A percentile compares a stretch with the other conserved stretches of the same genome.
Conservation (phyloP, 2,329 filamentous ascomycete species). For the Colletotrichum falcatum region DNA sequence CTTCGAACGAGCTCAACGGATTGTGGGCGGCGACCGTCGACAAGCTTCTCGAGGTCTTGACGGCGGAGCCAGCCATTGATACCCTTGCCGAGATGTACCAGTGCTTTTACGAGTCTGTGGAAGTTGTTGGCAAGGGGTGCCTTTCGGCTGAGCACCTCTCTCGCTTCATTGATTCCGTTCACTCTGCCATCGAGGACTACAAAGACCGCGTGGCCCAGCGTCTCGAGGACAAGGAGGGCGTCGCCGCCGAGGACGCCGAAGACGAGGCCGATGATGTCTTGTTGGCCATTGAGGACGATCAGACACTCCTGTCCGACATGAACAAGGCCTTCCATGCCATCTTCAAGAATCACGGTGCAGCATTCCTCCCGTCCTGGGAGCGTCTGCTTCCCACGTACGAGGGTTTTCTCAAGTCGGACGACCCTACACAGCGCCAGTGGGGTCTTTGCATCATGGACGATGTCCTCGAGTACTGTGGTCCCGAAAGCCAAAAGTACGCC, state of each 20-base stretch:
- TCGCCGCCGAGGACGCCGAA: conserved; percentile 86
- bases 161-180: conserved; percentile 87
- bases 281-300: conserved; percentile 95
- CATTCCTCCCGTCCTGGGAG: conserved; percentile 91
- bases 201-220: conserved; percentile 86
- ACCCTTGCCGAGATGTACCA: conserved; percentile 99
- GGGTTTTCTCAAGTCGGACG: conserved; percentile 81
- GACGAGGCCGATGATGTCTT: conserved; percentile 89
- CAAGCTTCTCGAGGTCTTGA: conserved; percentile 93
- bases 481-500: conserved; percentile 87
- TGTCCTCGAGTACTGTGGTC: conserved; percentile 95
- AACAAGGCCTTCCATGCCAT: conserved; percentile 99
- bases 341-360: conserved; percentile 92
- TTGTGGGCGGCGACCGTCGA: conserved; percentile 89
- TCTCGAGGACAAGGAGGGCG: conserved; percentile 80
- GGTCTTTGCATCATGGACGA: conserved; percentile 99
- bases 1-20: conserved; percentile 81
- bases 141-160: conserved; percentile 83
- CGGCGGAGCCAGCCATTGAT: conserved; percentile 94
- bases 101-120: conserved; percentile 98
- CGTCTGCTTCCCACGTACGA: conserved; percentile 87
- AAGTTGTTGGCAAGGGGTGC: conserved; percentile 89
- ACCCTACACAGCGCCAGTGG: conserved; percentile 96
- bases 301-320: conserved; percentile 97
- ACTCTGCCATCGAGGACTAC: conserved; percentile 91